Evolutionary conservation across 257 asterid species (phyloP).

Genomic region (Rauvolfia tetraphylla): DNA sequence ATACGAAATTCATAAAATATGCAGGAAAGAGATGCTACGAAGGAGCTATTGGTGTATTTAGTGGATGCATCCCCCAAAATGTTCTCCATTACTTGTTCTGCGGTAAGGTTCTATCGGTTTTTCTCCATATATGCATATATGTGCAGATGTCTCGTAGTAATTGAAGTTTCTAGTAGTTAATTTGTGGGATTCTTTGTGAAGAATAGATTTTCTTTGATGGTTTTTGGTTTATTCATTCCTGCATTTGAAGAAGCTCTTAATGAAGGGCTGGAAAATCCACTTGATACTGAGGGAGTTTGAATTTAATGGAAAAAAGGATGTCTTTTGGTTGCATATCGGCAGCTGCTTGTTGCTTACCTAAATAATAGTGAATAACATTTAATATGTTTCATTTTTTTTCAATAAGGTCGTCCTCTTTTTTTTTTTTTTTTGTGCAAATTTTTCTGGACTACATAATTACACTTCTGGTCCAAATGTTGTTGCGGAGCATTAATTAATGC

Average conservation of each 20-base stretch:
- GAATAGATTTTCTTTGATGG: neutral
- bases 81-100: slow-evolving; percentile 53
- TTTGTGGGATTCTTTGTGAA: neutral
- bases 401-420: no score
- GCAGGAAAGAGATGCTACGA: slow-evolving; percentile 66
- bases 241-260: neutral
- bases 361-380: no score
- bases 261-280: neutral
- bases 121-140: neutral
- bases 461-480: neutral
- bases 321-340: neutral
- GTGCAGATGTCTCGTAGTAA: neutral
- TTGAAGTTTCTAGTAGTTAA: neutral
- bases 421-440: no score
- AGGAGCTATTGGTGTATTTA: slow-evolving; percentile 70
- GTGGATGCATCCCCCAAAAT: slow-evolving; percentile 97
- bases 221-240: neutral
- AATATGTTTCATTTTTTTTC: no score
- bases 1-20: neutral
- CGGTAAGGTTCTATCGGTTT: slow-evolving; percentile 27
- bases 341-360: neutral
- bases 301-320: neutral
- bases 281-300: neutral
- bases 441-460: neutral
- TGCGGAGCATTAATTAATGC: neutral